Percentiles rank a stretch among this genome's conserved stretches.
phyloP scores from a whole-genome alignment of 768 basidiomycete genomes.

The Lactarius indigo region DNA sequence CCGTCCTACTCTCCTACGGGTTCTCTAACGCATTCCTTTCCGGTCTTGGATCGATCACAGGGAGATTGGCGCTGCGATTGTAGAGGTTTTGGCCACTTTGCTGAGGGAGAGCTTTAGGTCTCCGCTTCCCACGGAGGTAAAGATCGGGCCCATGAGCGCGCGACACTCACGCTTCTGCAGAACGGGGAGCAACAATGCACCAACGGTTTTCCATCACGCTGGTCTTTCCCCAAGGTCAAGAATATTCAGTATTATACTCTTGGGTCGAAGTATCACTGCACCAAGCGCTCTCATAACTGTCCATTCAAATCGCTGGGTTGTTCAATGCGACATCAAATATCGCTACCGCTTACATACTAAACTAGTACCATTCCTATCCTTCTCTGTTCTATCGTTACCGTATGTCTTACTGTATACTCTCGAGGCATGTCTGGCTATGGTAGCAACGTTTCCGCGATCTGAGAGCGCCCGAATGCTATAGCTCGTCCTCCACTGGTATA shows the following conservation, averaged over 20 bases:
- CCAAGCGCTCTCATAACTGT: background rate
- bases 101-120: background rate
- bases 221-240: background rate
- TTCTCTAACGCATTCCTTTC: background rate
- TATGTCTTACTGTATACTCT: background rate
- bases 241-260: background rate
- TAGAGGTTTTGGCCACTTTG: background rate
- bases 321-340: background rate
- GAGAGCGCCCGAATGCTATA: background rate
- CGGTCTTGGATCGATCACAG: background rate
- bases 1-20: background rate
- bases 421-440: background rate
- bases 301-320: background rate
- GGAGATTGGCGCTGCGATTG: background rate
- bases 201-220: background rate
- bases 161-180: background rate
- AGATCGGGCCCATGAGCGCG: background rate
- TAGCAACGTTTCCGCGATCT: background rate
- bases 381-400: background rate
- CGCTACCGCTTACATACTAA: background rate
- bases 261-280: background rate
- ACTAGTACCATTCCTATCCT: background rate
- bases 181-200: background rate
- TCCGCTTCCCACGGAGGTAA: background rate
- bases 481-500: background rate